phyloP scores from a whole-genome alignment of 2,329 filamentous ascomycete genomes.

The Dactylellina haptotyla region DNA sequence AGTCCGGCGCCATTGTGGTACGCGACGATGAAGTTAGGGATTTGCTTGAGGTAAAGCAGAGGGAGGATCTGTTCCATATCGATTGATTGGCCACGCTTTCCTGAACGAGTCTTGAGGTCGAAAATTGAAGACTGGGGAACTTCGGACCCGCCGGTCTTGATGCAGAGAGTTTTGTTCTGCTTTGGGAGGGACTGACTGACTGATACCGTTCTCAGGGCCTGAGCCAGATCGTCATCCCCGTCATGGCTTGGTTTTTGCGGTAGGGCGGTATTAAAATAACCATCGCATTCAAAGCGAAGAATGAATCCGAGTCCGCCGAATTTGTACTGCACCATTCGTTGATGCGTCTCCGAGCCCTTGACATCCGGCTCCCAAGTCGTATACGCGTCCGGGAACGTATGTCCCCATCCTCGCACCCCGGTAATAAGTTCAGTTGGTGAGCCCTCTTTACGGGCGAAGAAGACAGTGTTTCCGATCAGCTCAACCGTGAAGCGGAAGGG shows the following conservation, averaged over 20 bases:
- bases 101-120: conserved; percentile 64
- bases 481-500: conserved; percentile 71
- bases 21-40: conserved; percentile 62
- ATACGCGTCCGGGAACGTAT: conserved; percentile 74
- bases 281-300: conserved; percentile 36
- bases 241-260: conserved; percentile 18
- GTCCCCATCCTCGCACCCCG: conserved; percentile 71
- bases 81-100: conserved; percentile 57
- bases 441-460: conserved; percentile 72
- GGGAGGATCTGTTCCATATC: conserved; percentile 61
- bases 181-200: conserved; percentile 34
- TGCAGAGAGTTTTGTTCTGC: conserved; percentile 25
- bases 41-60: conserved; percentile 63
- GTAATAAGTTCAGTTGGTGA: conserved; percentile 69
- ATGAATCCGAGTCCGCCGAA: conserved; percentile 37
- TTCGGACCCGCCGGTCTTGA: conserved; percentile 56
- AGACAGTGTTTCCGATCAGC: conserved; percentile 68
- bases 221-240: conserved; percentile 20
- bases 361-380: conserved; percentile 71
- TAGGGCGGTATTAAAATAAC: conserved; percentile 29
- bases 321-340: conserved; percentile 37
- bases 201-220: conserved; percentile 24
- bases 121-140: conserved; percentile 61
- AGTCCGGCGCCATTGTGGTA: conserved; percentile 62
- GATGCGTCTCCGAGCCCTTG: conserved; percentile 58